These are phyloP conservation scores for Calophaca sinica DNA, from an alignment of 306 rosid genomes.

Conservation along the genomic window DNA sequence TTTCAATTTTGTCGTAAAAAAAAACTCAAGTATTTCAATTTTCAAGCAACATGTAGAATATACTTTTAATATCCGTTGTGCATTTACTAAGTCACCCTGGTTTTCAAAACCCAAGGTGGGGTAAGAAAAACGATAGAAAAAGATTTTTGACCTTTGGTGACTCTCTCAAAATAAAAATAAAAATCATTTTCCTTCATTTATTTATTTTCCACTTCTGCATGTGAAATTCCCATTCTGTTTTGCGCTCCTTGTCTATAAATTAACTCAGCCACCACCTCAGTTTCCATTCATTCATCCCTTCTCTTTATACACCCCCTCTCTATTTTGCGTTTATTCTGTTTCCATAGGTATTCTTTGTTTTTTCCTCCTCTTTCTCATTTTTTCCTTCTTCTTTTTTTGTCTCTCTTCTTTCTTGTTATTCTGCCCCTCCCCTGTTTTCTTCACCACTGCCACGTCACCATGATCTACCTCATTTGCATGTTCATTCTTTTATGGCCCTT, in stretches of 20 bases:
- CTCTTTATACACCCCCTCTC: constrained; percentile 44
- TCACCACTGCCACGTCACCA: constrained; percentile 18
- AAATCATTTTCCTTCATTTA: background rate
- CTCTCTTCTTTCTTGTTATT: background rate
- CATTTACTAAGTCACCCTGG: constrained; percentile 38
- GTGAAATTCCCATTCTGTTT: constrained; percentile 46
- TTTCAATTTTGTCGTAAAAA: too few relatives aligned
- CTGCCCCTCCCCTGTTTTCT: constrained; percentile 28
- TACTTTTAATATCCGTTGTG: background rate
- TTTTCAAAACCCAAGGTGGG: constrained; percentile 14
- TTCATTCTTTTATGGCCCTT: constrained; percentile 5
- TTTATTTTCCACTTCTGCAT: constrained; percentile 4
- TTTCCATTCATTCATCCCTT: constrained; percentile 51
- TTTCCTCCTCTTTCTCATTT: too few relatives aligned
- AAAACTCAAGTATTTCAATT: too few relatives aligned
- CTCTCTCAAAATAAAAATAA: constrained; percentile 22
- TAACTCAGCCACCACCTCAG: constrained; percentile 17
- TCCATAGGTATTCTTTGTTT: constrained; percentile 39
- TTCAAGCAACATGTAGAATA: constrained; percentile 33
- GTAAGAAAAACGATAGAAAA: constrained; percentile 17
- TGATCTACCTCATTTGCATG: constrained; percentile 38
- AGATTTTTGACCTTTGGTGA: constrained; percentile 49
- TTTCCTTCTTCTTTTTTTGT: background rate
- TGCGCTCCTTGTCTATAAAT: constrained; percentile 54
- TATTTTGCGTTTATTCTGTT: constrained; percentile 60